A percentile compares a stretch with the other conserved stretches of the same genome.
Conservation (phyloP, 1,139 yeast genomes). For the Magnusiomyces sp. region DNA sequence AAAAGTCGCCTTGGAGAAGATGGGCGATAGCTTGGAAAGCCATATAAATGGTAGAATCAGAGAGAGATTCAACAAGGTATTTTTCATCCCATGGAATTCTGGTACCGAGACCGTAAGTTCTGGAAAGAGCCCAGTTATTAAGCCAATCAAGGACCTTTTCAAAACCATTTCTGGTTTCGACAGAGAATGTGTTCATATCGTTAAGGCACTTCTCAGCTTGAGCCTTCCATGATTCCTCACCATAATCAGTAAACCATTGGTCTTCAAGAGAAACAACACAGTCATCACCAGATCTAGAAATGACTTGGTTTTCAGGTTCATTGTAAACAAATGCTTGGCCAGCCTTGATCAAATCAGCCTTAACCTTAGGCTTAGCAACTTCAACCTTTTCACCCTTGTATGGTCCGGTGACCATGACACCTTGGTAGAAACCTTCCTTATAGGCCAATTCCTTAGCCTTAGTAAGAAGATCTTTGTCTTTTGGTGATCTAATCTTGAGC, state of each 20-base stretch:
- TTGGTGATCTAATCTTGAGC: conserved; percentile 88
- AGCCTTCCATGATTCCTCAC: conserved; percentile 89
- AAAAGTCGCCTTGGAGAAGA: conserved; percentile 76
- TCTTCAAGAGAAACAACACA: conserved; percentile 96
- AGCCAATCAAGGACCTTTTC: conserved; percentile 96
- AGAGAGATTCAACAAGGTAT: conserved; percentile 86
- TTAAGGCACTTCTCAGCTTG: conserved; percentile 75
- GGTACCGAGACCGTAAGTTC: conserved; percentile 95
- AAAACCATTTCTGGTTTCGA: conserved; percentile 86
- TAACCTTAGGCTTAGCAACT: conserved; percentile 80
- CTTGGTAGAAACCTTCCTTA: conserved; percentile 94
- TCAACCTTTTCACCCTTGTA: conserved; percentile 88
- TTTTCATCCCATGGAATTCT: conserved; percentile 95
- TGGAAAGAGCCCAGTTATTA: conserved; percentile 96
- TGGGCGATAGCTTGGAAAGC: conserved; percentile 90
- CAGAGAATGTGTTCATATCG: conserved; percentile 67
- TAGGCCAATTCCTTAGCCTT: conserved; percentile 91
- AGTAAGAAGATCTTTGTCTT: conserved; percentile 79
- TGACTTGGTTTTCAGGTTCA: conserved; percentile 86
- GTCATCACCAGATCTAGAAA: conserved; percentile 94
- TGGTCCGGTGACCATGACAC: conserved; percentile 69
- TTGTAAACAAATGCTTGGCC: conserved; percentile 83
- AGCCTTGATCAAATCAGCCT: conserved; percentile 65
- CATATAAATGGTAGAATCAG: conserved; percentile 95
- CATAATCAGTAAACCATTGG: conserved; percentile 97